Evolutionary conservation across 2,329 filamentous ascomycete species (phyloP).

Genomic region (Scortechinia acanthostroma): DNA sequence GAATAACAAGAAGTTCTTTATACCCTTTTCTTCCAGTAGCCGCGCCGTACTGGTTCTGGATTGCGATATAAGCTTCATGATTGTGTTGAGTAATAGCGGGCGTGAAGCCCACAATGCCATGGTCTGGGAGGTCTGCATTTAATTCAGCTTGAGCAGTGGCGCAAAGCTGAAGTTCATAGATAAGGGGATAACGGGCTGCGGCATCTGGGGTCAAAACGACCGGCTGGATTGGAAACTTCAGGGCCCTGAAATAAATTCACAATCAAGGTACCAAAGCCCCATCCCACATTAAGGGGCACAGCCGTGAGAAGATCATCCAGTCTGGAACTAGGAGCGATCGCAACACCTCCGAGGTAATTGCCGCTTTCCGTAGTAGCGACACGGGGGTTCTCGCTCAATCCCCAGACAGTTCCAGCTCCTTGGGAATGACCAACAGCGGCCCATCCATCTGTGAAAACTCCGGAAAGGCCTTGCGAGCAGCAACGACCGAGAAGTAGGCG

Average conservation of each 20-base stretch:
- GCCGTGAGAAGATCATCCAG: no score
- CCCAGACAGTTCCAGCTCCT: conserved; percentile 34
- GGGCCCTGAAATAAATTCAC: no score
- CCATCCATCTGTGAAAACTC: conserved; percentile 21
- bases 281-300: no score
- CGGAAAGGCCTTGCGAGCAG: conserved; percentile 31
- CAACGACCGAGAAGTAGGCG: conserved; percentile 28
- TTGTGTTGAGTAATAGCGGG: neutral
- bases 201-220: neutral
- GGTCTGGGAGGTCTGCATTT: neutral
- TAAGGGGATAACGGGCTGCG: neutral
- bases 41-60: neutral
- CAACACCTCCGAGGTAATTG: neutral
- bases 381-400: conserved; percentile 15
- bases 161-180: no score
- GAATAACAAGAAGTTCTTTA: neutral
- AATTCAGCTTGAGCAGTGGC: no score
- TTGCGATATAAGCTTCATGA: no score
- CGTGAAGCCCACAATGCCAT: neutral
- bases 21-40: no score
- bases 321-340: neutral
- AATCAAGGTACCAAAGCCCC: neutral
- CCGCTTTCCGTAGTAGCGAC: no score
- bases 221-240: no score
- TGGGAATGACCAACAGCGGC: conserved; percentile 37